Evolutionary conservation across 768 basidiomycete species (phyloP).

Genomic region (Serendipita vermifera): DNA sequence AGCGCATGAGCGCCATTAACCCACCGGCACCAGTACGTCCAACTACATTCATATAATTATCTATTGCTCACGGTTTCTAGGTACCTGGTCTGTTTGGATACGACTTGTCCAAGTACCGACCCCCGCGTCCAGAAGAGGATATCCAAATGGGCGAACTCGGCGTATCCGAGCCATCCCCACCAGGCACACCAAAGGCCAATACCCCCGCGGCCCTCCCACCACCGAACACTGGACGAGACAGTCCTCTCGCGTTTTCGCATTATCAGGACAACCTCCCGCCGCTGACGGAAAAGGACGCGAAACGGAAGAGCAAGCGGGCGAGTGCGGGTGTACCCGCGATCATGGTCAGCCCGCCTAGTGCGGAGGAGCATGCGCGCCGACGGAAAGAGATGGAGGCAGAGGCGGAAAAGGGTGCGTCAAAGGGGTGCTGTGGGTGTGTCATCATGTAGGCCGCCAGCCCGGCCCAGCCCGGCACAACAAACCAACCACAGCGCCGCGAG

Average conservation of each 20-base stretch:
- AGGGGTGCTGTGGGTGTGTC: slow-evolving; percentile 75
- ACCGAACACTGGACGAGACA: slow-evolving; percentile 5
- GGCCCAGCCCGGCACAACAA: neutral
- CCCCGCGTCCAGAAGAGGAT: slow-evolving; percentile 29
- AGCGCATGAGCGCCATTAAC: neutral
- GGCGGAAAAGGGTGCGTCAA: slow-evolving; percentile 35
- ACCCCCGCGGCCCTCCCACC: slow-evolving; percentile 24
- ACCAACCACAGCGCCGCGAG: neutral
- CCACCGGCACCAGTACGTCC: too few species aligned
- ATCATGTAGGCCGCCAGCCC: too few species aligned
- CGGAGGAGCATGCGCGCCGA: slow-evolving; percentile 5
- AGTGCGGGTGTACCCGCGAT: slow-evolving; percentile 12
- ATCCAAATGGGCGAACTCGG: slow-evolving; percentile 55
- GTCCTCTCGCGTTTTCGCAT: slow-evolving; percentile 27
- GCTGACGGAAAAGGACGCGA: slow-evolving; percentile 11
- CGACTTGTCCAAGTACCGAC: slow-evolving; percentile 57
- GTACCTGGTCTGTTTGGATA: slow-evolving; percentile 76
- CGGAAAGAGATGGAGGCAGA: slow-evolving; percentile 25
- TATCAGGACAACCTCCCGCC: slow-evolving; percentile 18
- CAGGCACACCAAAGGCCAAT: slow-evolving; percentile 16
- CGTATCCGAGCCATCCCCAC: slow-evolving; percentile 18
- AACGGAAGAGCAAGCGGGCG: slow-evolving; percentile 14
- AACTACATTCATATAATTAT: too few species aligned
- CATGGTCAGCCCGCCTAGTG: slow-evolving; percentile 13
- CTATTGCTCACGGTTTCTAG: slow-evolving; percentile 27